Evolutionary conservation across 1,284 basidiomycete genomes (phyloP), one percentile per base, ranked within the genome.

Genomic region (Cutaneotrichosporon mucoides): DNA sequence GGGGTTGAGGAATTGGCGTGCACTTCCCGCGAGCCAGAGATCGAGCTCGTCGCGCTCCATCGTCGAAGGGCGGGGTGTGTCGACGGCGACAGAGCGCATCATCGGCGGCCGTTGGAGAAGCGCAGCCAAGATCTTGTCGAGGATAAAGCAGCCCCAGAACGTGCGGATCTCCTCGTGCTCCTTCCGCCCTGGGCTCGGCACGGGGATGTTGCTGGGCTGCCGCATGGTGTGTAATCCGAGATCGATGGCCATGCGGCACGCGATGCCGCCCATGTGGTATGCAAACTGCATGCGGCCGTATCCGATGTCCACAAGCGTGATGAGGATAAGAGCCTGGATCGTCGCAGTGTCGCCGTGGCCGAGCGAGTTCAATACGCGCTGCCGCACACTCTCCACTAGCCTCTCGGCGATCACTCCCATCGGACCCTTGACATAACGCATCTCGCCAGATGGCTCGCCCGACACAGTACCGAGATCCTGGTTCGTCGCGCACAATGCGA

Each of bases 1-100:
- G 9, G 54, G 55, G 1, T 46, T 41, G 8, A 62, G 46, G 12
- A 56, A 56, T 12, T 57, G 53, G 36, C 35, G 24, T 7, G 55
- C 56, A 24, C 46, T 41, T 33, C 62, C 62, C 0, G 58, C 41
- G n/a, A 63, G 55, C 62, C 62, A 63, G 5, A 63, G 58, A 50
- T 63, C 62, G 12, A 63, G 55, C 55, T 63, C 62, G 36, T 63
- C 62, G 38, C 62, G 48, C 37, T 63, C 62, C 62, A 63, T 63
- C 24, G 49, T 54, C 9, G 51, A 55, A 33, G 56, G 55, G 24
- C 58, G 62, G 1, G 62, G 58, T 2, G 48, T 45, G 52, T 63
- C 62, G 41, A 63, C 60, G 45, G 57, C 62, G 13, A 46, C 53
- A 1, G 49, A 48, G 11, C 59, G 58, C 33, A 63, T 49, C 15